Conservation (phyloP, 2,329 filamentous ascomycete species). For the Apiospora saccharicola region DNA sequence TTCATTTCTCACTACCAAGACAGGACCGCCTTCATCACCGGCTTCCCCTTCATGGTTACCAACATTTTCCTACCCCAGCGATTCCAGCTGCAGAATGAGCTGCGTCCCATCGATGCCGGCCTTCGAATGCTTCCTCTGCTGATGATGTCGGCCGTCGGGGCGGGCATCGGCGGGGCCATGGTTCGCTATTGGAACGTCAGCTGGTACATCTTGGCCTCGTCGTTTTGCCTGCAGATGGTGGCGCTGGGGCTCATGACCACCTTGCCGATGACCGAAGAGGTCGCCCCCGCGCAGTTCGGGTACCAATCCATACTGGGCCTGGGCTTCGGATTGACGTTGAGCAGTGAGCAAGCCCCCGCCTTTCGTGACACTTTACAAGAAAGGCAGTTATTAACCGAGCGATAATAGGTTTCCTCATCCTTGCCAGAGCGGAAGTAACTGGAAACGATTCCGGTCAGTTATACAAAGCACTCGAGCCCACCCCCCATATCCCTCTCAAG, state of each 20-base stretch:
- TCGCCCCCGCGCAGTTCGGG: background rate
- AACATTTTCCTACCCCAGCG: background rate
- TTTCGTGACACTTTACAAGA: background rate
- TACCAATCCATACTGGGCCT: background rate
- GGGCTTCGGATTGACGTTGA: background rate
- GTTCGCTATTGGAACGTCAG: background rate
- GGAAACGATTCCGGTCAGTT: background rate
- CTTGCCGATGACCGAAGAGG: background rate
- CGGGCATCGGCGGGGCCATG: background rate
- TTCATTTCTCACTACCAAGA: background rate
- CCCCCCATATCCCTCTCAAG: background rate
- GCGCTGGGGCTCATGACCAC: background rate
- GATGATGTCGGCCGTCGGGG: background rate
- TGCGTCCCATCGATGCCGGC: background rate
- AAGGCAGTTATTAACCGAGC: background rate
- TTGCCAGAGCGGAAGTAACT: background rate
- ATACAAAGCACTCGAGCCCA: background rate
- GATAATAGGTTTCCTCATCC: background rate
- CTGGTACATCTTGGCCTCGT: background rate
- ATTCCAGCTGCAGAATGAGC: background rate
- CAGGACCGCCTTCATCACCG: background rate
- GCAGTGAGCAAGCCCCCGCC: background rate
- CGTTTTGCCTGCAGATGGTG: background rate
- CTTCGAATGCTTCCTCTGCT: background rate
- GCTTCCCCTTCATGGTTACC: background rate